These are phyloP conservation scores for Lasiodiplodia hormozganensis DNA, from an alignment of 2,329 filamentous ascomycete species.

Conservation along the genomic window DNA sequence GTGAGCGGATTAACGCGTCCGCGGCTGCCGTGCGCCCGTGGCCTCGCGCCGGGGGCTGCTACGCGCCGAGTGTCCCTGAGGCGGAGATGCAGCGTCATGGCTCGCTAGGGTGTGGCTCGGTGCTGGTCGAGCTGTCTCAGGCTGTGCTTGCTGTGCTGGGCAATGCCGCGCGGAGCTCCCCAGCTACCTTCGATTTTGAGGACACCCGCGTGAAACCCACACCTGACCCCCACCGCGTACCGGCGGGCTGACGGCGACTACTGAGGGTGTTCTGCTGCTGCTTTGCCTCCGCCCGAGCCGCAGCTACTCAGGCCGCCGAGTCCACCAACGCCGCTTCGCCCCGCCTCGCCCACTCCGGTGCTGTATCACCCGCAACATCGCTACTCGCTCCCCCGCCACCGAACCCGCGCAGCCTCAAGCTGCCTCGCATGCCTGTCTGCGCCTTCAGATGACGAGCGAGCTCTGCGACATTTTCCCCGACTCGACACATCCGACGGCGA, in stretches of 20 bases:
- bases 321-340: conserved; percentile 21
- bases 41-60: conserved; percentile 4
- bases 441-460: conserved; percentile 24
- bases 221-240: conserved; percentile 17
- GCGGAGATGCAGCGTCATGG: conserved; percentile 24
- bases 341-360: conserved; percentile 23
- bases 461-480: conserved; percentile 18
- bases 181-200: conserved; percentile 15
- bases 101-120: conserved; percentile 24
- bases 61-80: conserved; percentile 26
- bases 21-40: background rate
- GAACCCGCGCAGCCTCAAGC: conserved; percentile 8
- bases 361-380: conserved; percentile 17
- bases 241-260: conserved; percentile 11
- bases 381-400: conserved; percentile 11
- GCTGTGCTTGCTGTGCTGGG: conserved; percentile 6
- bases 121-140: conserved; percentile 17
- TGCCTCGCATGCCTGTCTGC: conserved; percentile 14
- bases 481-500: conserved; percentile 17
- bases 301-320: conserved; percentile 19
- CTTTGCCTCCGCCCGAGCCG: background rate
- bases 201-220: conserved; percentile 21
- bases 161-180: conserved; percentile 12
- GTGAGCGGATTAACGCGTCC: background rate
- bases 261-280: conserved; percentile 18